Evolutionary conservation across 805 yeast genomes (phyloP).

Genomic region (Saccharomyces cerevisiae): DNA sequence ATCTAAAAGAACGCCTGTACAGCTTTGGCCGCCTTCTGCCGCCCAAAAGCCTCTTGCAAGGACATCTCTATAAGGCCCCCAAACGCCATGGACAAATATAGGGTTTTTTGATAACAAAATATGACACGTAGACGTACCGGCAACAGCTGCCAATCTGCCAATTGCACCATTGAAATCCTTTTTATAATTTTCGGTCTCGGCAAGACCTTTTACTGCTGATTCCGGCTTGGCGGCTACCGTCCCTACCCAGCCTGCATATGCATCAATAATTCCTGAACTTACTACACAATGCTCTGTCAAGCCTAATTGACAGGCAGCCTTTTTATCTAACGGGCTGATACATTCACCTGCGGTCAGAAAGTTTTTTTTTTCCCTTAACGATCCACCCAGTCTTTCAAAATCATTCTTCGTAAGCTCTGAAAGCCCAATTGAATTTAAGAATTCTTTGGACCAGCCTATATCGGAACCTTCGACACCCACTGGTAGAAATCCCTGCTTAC

Average conservation of each 20-base stretch:
- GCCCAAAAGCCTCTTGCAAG: conserved; percentile 87
- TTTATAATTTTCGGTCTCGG: conserved; percentile 40
- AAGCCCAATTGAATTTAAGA: conserved; percentile 58
- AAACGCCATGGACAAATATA: conserved; percentile 88
- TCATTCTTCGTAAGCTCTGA: conserved; percentile 71
- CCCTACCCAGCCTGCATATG: conserved; percentile 98
- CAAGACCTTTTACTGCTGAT: conserved; percentile 39
- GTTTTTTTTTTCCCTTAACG: conserved; percentile 42
- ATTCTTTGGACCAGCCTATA: conserved; percentile 86
- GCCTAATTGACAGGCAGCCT: conserved; percentile 77
- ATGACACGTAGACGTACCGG: conserved; percentile 97
- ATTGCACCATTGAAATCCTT: conserved; percentile 51
- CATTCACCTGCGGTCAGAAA: conserved; percentile 84
- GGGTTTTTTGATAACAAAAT: conserved; percentile 78
- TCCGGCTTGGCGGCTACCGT: conserved; percentile 90
- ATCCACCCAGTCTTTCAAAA: conserved; percentile 77
- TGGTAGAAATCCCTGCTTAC: conserved; percentile 94
- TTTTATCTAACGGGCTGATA: conserved; percentile 60
- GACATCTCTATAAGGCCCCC: conserved; percentile 97
- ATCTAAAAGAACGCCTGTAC: conserved; percentile 90
- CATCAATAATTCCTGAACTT: conserved; percentile 94
- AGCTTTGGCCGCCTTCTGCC: conserved; percentile 98
- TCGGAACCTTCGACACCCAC: conserved; percentile 79
- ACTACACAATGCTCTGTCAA: conserved; percentile 72
- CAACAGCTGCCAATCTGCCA: conserved; percentile 93